A percentile compares a stretch with the other conserved stretches of the same genome.
Evolutionary conservation across 768 basidiomycete species (phyloP).

Genomic region (Coprinopsis cinerea): DNA sequence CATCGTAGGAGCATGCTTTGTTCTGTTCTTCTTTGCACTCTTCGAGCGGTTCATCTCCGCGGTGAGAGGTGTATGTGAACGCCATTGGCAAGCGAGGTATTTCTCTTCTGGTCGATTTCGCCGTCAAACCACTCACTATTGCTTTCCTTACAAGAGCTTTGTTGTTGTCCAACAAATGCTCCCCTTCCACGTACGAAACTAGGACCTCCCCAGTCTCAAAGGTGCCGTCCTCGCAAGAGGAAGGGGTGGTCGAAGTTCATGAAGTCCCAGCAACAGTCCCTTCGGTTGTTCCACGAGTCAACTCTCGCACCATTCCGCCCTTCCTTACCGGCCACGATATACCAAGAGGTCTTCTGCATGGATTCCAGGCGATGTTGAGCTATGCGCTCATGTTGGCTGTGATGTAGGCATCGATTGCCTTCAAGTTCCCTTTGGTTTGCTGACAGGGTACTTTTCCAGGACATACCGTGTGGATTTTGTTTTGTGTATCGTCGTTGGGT

Average conservation of each 20-base stretch:
- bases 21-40: constrained; percentile 58
- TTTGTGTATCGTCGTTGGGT: constrained; percentile 62
- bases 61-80: constrained; percentile 45
- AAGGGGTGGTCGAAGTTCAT: background rate
- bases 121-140: background rate
- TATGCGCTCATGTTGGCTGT: constrained; percentile 77
- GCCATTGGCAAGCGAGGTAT: constrained; percentile 55
- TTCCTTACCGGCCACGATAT: constrained; percentile 69
- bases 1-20: constrained; percentile 70
- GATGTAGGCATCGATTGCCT: constrained; percentile 46
- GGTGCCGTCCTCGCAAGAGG: background rate
- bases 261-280: background rate
- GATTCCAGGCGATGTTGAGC: constrained; percentile 51
- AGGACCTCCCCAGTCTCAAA: background rate
- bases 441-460: constrained; percentile 38
- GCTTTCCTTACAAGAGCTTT: background rate
- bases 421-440: background rate
- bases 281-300: constrained; percentile 4
- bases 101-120: background rate
- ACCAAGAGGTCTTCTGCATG: constrained; percentile 59
- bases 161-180: background rate
- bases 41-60: constrained; percentile 67
- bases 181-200: background rate
- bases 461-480: constrained; percentile 77
- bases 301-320: constrained; percentile 41